phyloP scores from a whole-genome alignment of 176 grass and related monocot species.

The Cocos nucifera region DNA sequence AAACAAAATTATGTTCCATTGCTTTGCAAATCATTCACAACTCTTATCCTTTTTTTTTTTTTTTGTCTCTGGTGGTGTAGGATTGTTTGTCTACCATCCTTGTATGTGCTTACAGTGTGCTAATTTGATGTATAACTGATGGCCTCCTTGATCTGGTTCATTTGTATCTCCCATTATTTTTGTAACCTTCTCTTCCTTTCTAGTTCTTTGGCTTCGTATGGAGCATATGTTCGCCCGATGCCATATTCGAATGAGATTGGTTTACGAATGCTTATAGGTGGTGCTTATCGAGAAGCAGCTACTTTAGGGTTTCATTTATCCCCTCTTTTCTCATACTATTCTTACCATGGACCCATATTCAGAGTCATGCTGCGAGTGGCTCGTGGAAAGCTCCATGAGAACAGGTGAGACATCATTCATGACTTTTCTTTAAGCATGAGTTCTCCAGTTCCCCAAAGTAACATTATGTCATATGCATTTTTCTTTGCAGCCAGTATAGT shows the following conservation, averaged over 20 bases:
- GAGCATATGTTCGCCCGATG: slow-evolving; percentile 82
- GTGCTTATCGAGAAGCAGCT: slow-evolving; percentile 67
- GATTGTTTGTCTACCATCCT: too few species aligned
- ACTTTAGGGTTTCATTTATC: slow-evolving; percentile 71
- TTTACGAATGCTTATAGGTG: slow-evolving; percentile 96
- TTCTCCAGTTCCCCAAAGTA: background rate
- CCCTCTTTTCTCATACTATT: slow-evolving; percentile 87
- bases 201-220: slow-evolving; percentile 90
- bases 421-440: slow-evolving; percentile 5
- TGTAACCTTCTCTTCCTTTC: slow-evolving; percentile 30
- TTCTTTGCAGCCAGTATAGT: slow-evolving; percentile 60
- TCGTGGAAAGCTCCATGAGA: slow-evolving; percentile 50
- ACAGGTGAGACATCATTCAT: slow-evolving; percentile 31
- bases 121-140: background rate
- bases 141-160: background rate
- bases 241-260: slow-evolving; percentile 90
- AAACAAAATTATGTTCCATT: too few species aligned
- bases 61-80: too few species aligned
- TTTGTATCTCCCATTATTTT: background rate
- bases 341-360: slow-evolving; percentile 72
- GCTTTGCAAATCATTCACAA: too few species aligned
- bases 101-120: too few species aligned
- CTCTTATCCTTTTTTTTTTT: too few species aligned
- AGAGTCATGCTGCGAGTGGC: slow-evolving; percentile 58
- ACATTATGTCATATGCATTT: slow-evolving; percentile 17